phyloP scores from a whole-genome alignment of 164 flowering plant species.

The Liriodendron chinense region DNA sequence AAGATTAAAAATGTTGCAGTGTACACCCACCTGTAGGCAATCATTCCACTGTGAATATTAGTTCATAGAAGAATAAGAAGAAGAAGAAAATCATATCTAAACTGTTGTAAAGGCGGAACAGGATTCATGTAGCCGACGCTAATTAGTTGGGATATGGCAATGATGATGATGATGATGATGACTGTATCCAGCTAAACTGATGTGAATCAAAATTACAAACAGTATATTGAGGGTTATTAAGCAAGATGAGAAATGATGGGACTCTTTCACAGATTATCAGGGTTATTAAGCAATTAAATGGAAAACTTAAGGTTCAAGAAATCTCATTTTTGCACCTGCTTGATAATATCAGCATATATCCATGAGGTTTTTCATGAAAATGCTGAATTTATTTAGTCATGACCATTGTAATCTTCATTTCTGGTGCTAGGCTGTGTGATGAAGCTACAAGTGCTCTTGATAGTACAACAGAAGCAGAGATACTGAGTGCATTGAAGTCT shows the following conservation, averaged over 20 bases:
- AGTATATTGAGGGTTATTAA: too few species aligned
- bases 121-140: too few species aligned
- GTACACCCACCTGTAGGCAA: too few species aligned
- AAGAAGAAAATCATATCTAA: too few species aligned
- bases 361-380: not conserved
- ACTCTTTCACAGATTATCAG: too few species aligned
- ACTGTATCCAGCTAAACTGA: too few species aligned
- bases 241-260: not conserved
- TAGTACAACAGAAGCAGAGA: conserved; percentile 97
- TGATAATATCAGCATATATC: not conserved
- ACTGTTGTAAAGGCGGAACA: too few species aligned
- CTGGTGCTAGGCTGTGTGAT: conserved; percentile 68
- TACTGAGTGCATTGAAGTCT: conserved; percentile 76
- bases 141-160: too few species aligned
- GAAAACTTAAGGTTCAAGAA: not conserved
- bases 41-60: too few species aligned
- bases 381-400: not conserved
- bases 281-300: not conserved
- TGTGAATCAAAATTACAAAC: not conserved
- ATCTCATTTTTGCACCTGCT: not conserved
- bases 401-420: conserved; percentile 8
- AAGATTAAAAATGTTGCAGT: too few species aligned
- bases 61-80: too few species aligned
- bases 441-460: conserved; percentile 99
- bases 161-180: too few species aligned